Evolutionary conservation across 2,329 filamentous ascomycete genomes (phyloP).

Genomic region (Aspergillus alliaceus): DNA sequence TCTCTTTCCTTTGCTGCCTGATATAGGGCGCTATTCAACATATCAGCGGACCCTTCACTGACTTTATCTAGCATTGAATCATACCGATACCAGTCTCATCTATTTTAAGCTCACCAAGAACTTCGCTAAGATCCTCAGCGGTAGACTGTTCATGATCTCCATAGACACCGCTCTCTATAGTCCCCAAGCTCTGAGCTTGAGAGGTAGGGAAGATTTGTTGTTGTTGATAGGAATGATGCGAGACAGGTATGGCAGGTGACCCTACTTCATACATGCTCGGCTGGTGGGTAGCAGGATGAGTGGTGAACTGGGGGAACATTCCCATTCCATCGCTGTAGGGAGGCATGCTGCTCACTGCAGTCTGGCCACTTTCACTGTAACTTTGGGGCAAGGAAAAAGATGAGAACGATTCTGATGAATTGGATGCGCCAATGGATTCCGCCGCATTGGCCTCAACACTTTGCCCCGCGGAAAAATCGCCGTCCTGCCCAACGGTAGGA

Average conservation of each 20-base stretch:
- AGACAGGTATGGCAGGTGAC: constrained; percentile 31
- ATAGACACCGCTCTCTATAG: constrained; percentile 48
- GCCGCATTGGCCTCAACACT: constrained; percentile 24
- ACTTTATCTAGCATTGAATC: constrained; percentile 25
- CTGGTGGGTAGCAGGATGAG: constrained; percentile 27
- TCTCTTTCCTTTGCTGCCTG: constrained; percentile 58
- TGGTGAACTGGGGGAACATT: constrained; percentile 42
- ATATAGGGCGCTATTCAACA: constrained; percentile 73
- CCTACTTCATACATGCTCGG: constrained; percentile 32
- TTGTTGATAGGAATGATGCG: constrained; percentile 31
- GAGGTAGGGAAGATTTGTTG: constrained; percentile 26
- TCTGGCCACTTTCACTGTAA: constrained; percentile 50
- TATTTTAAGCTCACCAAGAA: constrained; percentile 83
- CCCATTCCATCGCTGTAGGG: constrained; percentile 46
- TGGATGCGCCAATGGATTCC: constrained; percentile 27
- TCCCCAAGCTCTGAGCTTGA: constrained; percentile 27
- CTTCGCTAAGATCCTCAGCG: constrained; percentile 72
- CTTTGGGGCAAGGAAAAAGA: constrained; percentile 54
- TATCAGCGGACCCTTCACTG: constrained; percentile 4
- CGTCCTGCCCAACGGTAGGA: constrained; percentile 76
- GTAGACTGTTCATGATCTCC: constrained; percentile 65
- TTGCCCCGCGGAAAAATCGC: constrained; percentile 41
- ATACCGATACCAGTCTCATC: constrained; percentile 82
- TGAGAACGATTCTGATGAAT: constrained; percentile 50
- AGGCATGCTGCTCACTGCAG: constrained; percentile 43